Evolutionary conservation across 2,329 filamentous ascomycete species (phyloP).

Genomic region (Cytospora leucostoma): DNA sequence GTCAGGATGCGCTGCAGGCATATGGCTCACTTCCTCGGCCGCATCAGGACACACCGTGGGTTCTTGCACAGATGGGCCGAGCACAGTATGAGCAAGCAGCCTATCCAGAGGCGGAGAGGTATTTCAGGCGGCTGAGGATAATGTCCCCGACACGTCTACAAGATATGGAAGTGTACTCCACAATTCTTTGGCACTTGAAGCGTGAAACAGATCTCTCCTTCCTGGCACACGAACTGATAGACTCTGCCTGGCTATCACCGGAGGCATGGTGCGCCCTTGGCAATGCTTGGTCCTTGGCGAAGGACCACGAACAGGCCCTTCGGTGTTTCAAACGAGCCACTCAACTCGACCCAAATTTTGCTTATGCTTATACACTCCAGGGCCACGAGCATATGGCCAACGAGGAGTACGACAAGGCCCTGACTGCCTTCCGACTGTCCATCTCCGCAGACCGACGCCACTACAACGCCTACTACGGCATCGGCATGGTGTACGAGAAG

Average conservation of each 20-base stretch:
- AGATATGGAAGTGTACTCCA: slow-evolving; percentile 98
- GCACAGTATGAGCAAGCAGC: slow-evolving; percentile 88
- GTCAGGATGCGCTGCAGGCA: slow-evolving; percentile 72
- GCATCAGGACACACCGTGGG: slow-evolving; percentile 91
- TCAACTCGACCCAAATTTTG: slow-evolving; percentile 85
- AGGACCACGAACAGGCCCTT: slow-evolving; percentile 92
- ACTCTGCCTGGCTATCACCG: slow-evolving; percentile 83
- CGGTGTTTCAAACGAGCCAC: slow-evolving; percentile 94
- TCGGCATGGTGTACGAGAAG: slow-evolving; percentile 81
- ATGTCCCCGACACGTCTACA: slow-evolving; percentile 81
- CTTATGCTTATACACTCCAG: slow-evolving; percentile 93
- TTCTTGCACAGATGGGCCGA: slow-evolving; percentile 85
- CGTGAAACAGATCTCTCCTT: slow-evolving; percentile 89
- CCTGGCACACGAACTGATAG: slow-evolving; percentile 85
- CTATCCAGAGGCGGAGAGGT: slow-evolving; percentile 84
- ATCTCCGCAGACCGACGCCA: slow-evolving; percentile 85
- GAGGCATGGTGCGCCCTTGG: slow-evolving; percentile 96
- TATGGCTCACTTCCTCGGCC: slow-evolving; percentile 69
- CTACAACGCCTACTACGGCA: slow-evolving; percentile 98
- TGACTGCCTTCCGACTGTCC: slow-evolving; percentile 81
- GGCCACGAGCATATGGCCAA: slow-evolving; percentile 95
- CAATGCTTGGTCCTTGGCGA: slow-evolving; percentile 89
- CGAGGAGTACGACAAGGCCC: slow-evolving; percentile 95
- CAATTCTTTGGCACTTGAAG: slow-evolving; percentile 97
- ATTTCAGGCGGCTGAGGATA: slow-evolving; percentile 76